A percentile compares a stretch with the other conserved stretches of the same genome.
Evolutionary conservation across 805 yeast genomes (phyloP).

Genomic region (Wickerhamiella shivajii): DNA sequence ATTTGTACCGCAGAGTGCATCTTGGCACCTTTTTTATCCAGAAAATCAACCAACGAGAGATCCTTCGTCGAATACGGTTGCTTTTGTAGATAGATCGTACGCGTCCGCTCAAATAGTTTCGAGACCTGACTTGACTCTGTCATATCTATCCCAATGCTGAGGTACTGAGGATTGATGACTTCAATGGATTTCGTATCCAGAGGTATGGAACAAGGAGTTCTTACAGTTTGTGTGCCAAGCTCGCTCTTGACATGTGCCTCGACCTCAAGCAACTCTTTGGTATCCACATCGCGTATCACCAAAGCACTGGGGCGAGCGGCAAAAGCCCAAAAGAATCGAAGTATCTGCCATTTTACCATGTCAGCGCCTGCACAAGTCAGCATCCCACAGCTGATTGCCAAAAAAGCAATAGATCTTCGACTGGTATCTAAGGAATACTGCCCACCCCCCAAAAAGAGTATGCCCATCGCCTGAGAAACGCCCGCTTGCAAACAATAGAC

Average conservation of each 20-base stretch:
- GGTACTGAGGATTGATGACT: slow-evolving; percentile 36
- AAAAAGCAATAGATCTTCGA: slow-evolving; percentile 48
- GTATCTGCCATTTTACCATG: slow-evolving; percentile 56
- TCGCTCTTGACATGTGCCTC: slow-evolving; percentile 29
- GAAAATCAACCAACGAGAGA: slow-evolving; percentile 1
- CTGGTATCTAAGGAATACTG: slow-evolving; percentile 64
- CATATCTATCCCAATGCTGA: slow-evolving; percentile 37
- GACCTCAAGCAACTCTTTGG: slow-evolving; percentile 39
- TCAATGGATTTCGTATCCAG: slow-evolving; percentile 38
- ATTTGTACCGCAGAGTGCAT: not conserved
- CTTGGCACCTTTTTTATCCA: not conserved
- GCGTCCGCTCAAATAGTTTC: slow-evolving; percentile 29
- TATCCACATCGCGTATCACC: slow-evolving; percentile 54
- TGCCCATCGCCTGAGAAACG: slow-evolving; percentile 69
- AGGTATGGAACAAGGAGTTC: slow-evolving; percentile 62
- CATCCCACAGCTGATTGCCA: slow-evolving; percentile 69
- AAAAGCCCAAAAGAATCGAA: slow-evolving; percentile 82
- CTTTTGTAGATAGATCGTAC: slow-evolving; percentile 39
- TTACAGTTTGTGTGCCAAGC: slow-evolving; percentile 26
- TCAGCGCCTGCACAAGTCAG: slow-evolving; percentile 34
- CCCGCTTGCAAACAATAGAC: slow-evolving; percentile 72
- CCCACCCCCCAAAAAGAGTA: slow-evolving; percentile 83
- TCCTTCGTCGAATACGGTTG: not conserved
- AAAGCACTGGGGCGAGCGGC: slow-evolving; percentile 71
- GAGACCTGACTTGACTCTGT: slow-evolving; percentile 23